phyloP scores from a whole-genome alignment of 805 yeast species.

The Candida ulmi region DNA sequence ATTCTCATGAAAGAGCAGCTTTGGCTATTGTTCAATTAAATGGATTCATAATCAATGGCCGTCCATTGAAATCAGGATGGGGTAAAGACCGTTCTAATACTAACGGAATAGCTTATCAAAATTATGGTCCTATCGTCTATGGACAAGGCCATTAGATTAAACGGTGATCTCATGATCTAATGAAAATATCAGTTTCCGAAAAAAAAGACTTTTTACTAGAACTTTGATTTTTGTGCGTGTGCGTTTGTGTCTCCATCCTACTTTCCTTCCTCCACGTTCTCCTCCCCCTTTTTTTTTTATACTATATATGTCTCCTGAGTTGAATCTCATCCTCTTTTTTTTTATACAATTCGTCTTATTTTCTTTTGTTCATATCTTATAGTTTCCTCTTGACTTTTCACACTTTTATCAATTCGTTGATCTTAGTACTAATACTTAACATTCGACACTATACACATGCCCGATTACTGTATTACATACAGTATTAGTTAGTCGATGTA shows the following conservation, averaged over 20 bases:
- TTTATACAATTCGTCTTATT: neutral
- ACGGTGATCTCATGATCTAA: no score
- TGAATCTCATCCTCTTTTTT: neutral
- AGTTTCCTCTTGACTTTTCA: neutral
- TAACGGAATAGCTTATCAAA: constrained; percentile 18
- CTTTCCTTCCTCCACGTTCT: neutral
- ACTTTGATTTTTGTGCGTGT: no score
- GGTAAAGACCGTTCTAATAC: constrained; percentile 52
- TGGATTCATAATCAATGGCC: constrained; percentile 68
- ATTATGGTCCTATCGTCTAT: constrained; percentile 8
- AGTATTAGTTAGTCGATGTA: no score
- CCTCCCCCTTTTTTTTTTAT: neutral
- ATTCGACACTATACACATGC: no score
- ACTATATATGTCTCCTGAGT: neutral
- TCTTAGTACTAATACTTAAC: no score
- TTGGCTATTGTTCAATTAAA: constrained; percentile 75
- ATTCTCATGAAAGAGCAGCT: constrained; percentile 84
- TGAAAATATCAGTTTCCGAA: no score
- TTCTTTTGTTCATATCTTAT: neutral
- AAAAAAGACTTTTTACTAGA: no score
- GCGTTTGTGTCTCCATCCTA: no score
- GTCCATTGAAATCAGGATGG: constrained; percentile 83
- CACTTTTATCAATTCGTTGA: no score
- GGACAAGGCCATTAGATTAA: constrained; percentile 8
- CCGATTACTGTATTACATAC: no score